Base-by-base conservation (phyloP, 140 eudicot species). In the Stevia rebaudiana region DNA sequence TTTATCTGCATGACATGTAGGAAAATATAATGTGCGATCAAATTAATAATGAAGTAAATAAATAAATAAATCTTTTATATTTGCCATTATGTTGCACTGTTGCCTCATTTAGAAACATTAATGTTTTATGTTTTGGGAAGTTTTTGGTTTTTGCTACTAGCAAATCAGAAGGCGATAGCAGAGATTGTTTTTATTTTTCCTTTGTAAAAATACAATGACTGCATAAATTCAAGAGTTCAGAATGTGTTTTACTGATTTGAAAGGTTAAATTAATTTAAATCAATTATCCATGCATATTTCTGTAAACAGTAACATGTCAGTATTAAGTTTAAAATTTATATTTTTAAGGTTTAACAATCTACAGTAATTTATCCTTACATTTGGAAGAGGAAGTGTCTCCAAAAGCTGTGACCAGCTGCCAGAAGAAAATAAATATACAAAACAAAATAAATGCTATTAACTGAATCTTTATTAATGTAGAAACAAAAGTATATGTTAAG, bases 321-420 rank as follows among this genome's bases (percentile, higher is more conserved):
- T 36, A 53, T 25, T 39, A 53, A 40, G 33, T 53, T 50, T 39
- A 40, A 0, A 39, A 19, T 18, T 28, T 61, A 36, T 31, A 36
- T 13, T 56, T 37, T 21, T 16, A 28, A 30, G 43, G 12, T 35
- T 21, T 16, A 28, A 30, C 5, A 43, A 67, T 35, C 19, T 36
- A 58, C 17, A 50, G 64, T 68, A n/a, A 11, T 4, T 0, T 17
- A 43, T 74, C 61, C 94, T 89, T 81, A 89, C 97, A 82, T 89
- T 89, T 57, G 90, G 95, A 71, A 89, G 95, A 63, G 97, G 97
- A 75, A 89, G 94, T 44, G 95, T 86, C 85, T 89, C 97, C 94
- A 89, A 84, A 67, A 85, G 87, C 71, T 77, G 94, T 67, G 96
- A 82, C 96, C 96, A 88, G 88, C 96, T 85, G 94, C 83, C 54